Evolutionary conservation across 331 rosid genomes (phyloP), one percentile per base, ranked within the genome.

Genomic region (Malus hybrid): DNA sequence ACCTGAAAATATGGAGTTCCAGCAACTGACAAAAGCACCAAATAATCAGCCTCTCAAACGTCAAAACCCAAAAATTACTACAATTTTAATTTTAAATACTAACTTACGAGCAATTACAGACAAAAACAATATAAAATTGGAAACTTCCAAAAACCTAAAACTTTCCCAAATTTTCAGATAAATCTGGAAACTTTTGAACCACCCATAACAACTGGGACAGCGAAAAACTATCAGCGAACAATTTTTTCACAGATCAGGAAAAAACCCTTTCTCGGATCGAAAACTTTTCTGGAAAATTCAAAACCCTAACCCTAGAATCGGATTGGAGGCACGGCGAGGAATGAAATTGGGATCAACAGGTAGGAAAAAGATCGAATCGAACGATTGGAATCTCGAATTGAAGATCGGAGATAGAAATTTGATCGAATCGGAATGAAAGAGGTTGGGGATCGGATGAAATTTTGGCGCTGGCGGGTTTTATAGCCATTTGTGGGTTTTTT

Each of bases 231-330:
- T 22, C 33, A 44, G 29, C 13, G 54, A 28, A 6, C 28, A 31
- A 60, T 15, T 64, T 18, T 24, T 57, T 56, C 31, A 56, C 42
- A 69, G 65, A 69, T 52, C 31, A 18, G 52, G 67, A 22, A 32
- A 69, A 39, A 34, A 34, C 10, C 46, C 20, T 9, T 16, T 13
- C n/a, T 2, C 31, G 34, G 76, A 66, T 71, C 67, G 66, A 60
- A 48, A 24, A 19, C 7, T 20, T 10, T 29, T 66, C 14, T 7
- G 57, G 33, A 22, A 63, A 12, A 36, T 5, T 15, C n/a, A 22
- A 70, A 32, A 32, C 76, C 75, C 78, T 46, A 81, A 72, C 69
- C 79, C 82, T 77, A 78, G 76, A 82, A 42, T 78, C 28, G 32
- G 57, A 60, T 31, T 4, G 54, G 54, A 18, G 73, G 10, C 28